phyloP scores from a whole-genome alignment of 192 early-diverging fungal species.

The Entomortierella beljakovae region DNA sequence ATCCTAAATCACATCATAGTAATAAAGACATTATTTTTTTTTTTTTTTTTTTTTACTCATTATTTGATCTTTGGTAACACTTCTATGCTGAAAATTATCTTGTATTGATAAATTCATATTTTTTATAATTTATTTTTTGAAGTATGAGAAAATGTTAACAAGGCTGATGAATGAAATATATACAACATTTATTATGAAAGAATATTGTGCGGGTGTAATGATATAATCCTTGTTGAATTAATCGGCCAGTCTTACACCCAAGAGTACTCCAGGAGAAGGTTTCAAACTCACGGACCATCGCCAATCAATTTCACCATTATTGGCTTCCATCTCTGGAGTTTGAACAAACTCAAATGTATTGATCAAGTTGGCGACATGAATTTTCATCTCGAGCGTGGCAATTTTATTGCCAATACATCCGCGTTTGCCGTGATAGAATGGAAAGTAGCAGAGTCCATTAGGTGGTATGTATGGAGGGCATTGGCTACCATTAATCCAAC shows the following conservation, averaged over 20 bases:
- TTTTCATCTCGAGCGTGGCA: slow-evolving; percentile 68
- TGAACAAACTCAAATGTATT: slow-evolving; percentile 57
- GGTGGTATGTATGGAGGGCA: slow-evolving; percentile 39
- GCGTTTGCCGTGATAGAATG: slow-evolving; percentile 63
- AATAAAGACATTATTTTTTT: background rate
- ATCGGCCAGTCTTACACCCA: slow-evolving; percentile 35
- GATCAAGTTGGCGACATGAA: slow-evolving; percentile 59
- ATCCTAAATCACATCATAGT: background rate
- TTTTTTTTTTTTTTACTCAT: no score
- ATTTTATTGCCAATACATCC: slow-evolving; percentile 67
- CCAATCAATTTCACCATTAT: slow-evolving; percentile 23
- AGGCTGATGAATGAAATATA: no score
- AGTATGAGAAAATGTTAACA: no score
- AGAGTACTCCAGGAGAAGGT: slow-evolving; percentile 22
- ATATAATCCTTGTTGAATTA: background rate
- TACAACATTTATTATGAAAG: no score
- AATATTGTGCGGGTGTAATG: no score
- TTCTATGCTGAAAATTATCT: no score
- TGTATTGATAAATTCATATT: no score
- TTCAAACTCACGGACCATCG: slow-evolving; percentile 44
- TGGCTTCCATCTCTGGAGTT: slow-evolving; percentile 53
- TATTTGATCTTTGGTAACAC: no score
- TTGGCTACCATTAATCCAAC: slow-evolving; percentile 35
- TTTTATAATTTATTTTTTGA: no score
- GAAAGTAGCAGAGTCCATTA: slow-evolving; percentile 52